Evolutionary conservation across 108 stramenopile genomes (phyloP), one percentile per base, ranked within the genome.

Genomic region (Discostella stelligeroides): DNA sequence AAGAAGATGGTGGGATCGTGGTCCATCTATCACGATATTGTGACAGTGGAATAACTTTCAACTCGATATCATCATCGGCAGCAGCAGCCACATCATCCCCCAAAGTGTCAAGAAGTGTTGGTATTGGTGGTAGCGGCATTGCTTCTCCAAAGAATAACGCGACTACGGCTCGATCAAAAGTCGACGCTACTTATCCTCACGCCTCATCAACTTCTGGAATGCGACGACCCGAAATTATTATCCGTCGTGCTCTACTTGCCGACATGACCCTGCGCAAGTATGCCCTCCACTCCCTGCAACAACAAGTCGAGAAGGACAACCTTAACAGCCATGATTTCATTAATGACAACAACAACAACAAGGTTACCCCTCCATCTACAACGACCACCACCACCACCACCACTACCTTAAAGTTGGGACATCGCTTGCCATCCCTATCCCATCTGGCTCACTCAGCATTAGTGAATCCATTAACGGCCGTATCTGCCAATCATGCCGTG

Each of bases 391-490:
- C 27, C 7, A 21, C 18, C 64, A 43, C 34, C 21, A n/a, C 9
- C 23, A 27, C 51, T 64, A 51, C 8, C 63, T 37, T 59, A 49
- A 58, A 7, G 37, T 59, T 75, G 39, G 86, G 85, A 1, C 63
- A 79, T 38, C 76, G 63, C 55, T 65, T 91, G 12, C 94, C 94
- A 18, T 91, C 89, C 48, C 75, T 95, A 17, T 81, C 86, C 11
- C 63, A 82, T 40, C 66, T 95, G 56, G 86, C 88, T 21, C 75
- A 88, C 47, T 68, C 85, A 9, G 86, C 82, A 13, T 84, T 95
- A 58, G 90, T 86, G 24, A 70, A 86, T 46, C 73, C 81, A 3
- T 63, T 95, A 17, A 89, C 94, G 13, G 88, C 88, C 38, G 86
- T 90, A 40, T 86, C 87, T 1, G 70, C 86, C 7, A 45, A 56